Percentiles rank a stretch among this genome's conserved stretches.
Conservation (phyloP, 371 early-diverging fungal species). For the Actinomucor elegans region DNA sequence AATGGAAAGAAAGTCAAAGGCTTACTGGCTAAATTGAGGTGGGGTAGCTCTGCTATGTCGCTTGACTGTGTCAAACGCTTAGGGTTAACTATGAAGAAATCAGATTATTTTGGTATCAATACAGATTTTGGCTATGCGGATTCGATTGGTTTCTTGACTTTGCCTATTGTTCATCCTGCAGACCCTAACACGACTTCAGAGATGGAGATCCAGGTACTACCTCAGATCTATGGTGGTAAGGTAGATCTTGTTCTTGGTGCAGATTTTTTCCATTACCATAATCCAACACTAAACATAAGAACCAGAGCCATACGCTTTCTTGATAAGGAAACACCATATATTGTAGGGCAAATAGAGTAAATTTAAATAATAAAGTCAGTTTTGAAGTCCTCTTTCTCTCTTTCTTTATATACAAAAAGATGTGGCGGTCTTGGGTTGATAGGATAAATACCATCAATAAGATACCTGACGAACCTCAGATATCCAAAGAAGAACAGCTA, state of each 20-base stretch:
- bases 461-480: slow-evolving; percentile 9
- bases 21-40: slow-evolving; percentile 25
- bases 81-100: slow-evolving; percentile 1
- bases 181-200: slow-evolving; percentile 7
- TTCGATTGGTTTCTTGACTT: slow-evolving; percentile 13
- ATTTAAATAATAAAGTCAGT: too few relatives aligned
- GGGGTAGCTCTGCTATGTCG: slow-evolving; percentile 32
- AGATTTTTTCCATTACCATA: slow-evolving; percentile 28
- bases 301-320: slow-evolving; percentile 17
- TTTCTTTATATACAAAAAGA: neutral
- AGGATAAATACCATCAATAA: slow-evolving; percentile 40
- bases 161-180: slow-evolving; percentile 22
- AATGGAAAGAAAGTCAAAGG: slow-evolving; percentile 19
- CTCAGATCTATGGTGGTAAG: slow-evolving; percentile 25
- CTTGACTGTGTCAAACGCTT: slow-evolving; percentile 15
- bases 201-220: slow-evolving; percentile 25
- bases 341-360: too few relatives aligned
- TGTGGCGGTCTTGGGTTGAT: slow-evolving; percentile 57
- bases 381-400: slow-evolving; percentile 1
- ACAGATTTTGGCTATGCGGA: slow-evolving; percentile 32
- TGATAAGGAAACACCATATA: slow-evolving; percentile 21
- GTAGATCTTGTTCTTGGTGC: slow-evolving; percentile 34
- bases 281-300: slow-evolving; percentile 23
- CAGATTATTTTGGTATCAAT: slow-evolving; percentile 6
- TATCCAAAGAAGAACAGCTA: slow-evolving; percentile 20